Percentiles rank a stretch among this genome's conserved stretches.
Evolutionary conservation across 805 yeast genomes (phyloP).

Genomic region (Monosporozyma aquatica): DNA sequence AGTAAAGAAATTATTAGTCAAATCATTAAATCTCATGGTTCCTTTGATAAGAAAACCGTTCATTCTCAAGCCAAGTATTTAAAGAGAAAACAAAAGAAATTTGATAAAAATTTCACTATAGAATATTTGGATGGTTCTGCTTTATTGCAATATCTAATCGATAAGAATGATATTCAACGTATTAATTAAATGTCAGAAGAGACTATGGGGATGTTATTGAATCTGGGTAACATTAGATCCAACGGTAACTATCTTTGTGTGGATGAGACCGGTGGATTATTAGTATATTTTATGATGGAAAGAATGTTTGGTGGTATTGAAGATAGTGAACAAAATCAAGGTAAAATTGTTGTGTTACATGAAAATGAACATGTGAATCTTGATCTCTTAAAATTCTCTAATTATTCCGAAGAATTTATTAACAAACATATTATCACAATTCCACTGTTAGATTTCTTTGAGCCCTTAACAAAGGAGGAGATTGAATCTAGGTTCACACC

Average conservation of each 20-base stretch:
- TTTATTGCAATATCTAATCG: constrained; percentile 63
- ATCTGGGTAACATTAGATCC: constrained; percentile 73
- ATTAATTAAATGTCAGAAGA: constrained; percentile 81
- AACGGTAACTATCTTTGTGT: constrained; percentile 83
- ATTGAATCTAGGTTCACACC: constrained; percentile 35
- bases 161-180: constrained; percentile 59
- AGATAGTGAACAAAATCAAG: constrained; percentile 26
- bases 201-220: constrained; percentile 66
- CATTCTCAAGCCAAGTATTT: constrained; percentile 88
- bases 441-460: constrained; percentile 70
- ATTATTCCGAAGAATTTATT: constrained; percentile 46
- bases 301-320: constrained; percentile 59
- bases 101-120: constrained; percentile 74
- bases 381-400: constrained; percentile 58
- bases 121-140: constrained; percentile 64
- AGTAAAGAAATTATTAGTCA: constrained; percentile 75
- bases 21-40: constrained; percentile 75
- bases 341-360: constrained; percentile 66
- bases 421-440: constrained; percentile 55
- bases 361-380: constrained; percentile 91
- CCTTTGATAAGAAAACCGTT: constrained; percentile 80
- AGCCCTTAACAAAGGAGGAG: constrained; percentile 50
- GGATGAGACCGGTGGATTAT: constrained; percentile 93
- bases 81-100: constrained; percentile 86
- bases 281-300: constrained; percentile 78